These are phyloP conservation scores for Sarocladium kiliense DNA, from an alignment of 2,329 filamentous ascomycete species.

Conservation along the genomic window DNA sequence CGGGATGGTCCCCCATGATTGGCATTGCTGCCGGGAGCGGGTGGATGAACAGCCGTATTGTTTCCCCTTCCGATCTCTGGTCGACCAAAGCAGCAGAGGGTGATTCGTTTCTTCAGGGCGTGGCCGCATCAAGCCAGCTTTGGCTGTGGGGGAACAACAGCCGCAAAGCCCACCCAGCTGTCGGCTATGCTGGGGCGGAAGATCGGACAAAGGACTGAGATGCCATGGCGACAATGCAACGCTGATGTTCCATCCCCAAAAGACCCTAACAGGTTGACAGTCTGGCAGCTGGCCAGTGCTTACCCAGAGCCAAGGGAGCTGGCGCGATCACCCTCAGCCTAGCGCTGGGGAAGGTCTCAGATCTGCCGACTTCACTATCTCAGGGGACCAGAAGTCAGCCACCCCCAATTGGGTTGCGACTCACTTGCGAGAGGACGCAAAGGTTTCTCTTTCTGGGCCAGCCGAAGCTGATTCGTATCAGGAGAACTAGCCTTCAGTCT, in stretches of 20 bases:
- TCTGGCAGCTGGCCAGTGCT: neutral
- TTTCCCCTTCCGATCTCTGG: neutral
- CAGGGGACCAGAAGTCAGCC: neutral
- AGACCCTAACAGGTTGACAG: neutral
- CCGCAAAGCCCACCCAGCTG: neutral
- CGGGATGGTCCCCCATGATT: neutral
- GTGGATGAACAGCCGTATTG: neutral
- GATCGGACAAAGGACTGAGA: neutral
- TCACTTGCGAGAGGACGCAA: too few relatives aligned
- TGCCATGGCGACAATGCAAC: neutral
- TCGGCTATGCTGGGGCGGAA: neutral
- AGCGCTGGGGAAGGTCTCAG: slow-evolving; percentile 6
- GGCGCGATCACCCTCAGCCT: slow-evolving; percentile 1
- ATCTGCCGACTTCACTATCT: neutral
- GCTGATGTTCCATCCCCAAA: neutral
- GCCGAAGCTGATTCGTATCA: too few relatives aligned
- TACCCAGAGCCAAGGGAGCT: neutral
- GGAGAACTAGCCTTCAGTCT: too few relatives aligned
- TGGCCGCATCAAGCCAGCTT: neutral
- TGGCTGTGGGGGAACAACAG: neutral
- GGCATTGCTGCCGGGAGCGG: neutral
- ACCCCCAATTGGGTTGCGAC: too few relatives aligned
- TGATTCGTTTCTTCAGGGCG: neutral
- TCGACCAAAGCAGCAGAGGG: neutral
- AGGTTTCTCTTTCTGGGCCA: too few relatives aligned